Conservation (phyloP, 345 rosid species). For the Rubroshorea leprosula region DNA sequence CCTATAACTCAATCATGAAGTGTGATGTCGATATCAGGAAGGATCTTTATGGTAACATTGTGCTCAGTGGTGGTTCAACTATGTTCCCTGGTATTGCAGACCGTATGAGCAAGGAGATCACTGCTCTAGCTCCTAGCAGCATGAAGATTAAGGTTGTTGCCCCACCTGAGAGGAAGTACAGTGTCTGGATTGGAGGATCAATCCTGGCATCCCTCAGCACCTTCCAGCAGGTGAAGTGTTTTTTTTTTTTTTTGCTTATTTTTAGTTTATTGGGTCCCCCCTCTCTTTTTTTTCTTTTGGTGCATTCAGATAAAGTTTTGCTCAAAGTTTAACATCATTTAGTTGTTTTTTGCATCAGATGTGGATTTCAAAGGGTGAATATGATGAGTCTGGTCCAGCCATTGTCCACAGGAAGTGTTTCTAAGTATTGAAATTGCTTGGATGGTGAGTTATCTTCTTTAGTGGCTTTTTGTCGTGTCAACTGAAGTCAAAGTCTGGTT, state of each 20-base stretch:
- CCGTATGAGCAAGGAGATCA: constrained; percentile 73
- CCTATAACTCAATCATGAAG: constrained; percentile 64
- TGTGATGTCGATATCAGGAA: constrained; percentile 51
- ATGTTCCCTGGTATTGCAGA: constrained; percentile 72
- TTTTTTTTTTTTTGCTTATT: not conserved
- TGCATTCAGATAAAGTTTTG: not conserved
- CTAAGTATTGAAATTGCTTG: constrained; percentile 23
- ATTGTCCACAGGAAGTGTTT: constrained; percentile 63
- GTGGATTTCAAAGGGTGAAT: constrained; percentile 61
- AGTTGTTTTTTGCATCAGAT: constrained; percentile 27
- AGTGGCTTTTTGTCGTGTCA: constrained; percentile 42
- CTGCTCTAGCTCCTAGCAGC: constrained; percentile 36
- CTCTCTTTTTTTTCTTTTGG: no score
- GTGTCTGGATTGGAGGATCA: constrained; percentile 78
- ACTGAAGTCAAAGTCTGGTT: constrained; percentile 33
- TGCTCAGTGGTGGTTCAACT: constrained; percentile 63
- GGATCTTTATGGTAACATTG: constrained; percentile 28
- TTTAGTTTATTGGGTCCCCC: not conserved
- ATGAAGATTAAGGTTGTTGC: constrained; percentile 25
- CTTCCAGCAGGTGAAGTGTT: constrained; percentile 55
- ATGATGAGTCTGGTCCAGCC: constrained; percentile 64
- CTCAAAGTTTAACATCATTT: constrained; percentile 5
- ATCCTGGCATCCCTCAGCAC: constrained; percentile 74
- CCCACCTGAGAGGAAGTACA: constrained; percentile 26
- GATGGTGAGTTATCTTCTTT: constrained; percentile 43